Evolutionary conservation across 176 grass and related monocot genomes (phyloP).

Genomic region (Puya raimondii): DNA sequence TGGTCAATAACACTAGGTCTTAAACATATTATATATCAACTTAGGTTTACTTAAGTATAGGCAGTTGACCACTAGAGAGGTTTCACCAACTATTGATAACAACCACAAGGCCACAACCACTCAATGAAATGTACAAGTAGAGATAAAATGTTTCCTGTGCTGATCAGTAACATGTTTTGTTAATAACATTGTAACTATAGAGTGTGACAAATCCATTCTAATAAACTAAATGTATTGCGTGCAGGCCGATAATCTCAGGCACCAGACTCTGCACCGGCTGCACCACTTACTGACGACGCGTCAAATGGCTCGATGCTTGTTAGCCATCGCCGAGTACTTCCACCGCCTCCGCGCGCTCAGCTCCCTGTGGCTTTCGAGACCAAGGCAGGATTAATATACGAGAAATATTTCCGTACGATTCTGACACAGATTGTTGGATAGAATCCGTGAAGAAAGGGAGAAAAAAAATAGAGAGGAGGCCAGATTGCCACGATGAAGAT

Average conservation of each 20-base stretch:
- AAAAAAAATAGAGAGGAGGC: too few species aligned
- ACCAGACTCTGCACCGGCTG: conserved; percentile 54
- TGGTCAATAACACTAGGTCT: too few species aligned
- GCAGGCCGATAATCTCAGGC: conserved; percentile 69
- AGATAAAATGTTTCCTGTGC: background rate
- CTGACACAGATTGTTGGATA: too few species aligned
- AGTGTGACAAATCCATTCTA: background rate
- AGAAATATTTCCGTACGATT: too few species aligned
- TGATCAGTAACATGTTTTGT: background rate
- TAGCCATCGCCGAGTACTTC: conserved; percentile 62
- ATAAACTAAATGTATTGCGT: background rate
- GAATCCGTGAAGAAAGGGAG: too few species aligned
- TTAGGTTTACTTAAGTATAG: too few species aligned
- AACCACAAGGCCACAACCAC: background rate
- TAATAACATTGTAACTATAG: background rate
- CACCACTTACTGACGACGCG: conserved; percentile 56
- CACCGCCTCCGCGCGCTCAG: conserved; percentile 69
- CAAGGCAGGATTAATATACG: conserved; percentile 35
- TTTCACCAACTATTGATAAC: too few species aligned
- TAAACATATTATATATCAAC: too few species aligned
- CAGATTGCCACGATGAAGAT: too few species aligned
- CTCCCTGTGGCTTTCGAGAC: conserved; percentile 48
- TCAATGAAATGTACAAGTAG: background rate
- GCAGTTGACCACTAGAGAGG: too few species aligned
- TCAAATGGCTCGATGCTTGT: conserved; percentile 64